A percentile compares a stretch with the other conserved stretches of the same genome.
Evolutionary conservation across 139 green algal genomes (phyloP).

Genomic region (Picochlorum costavermella): DNA sequence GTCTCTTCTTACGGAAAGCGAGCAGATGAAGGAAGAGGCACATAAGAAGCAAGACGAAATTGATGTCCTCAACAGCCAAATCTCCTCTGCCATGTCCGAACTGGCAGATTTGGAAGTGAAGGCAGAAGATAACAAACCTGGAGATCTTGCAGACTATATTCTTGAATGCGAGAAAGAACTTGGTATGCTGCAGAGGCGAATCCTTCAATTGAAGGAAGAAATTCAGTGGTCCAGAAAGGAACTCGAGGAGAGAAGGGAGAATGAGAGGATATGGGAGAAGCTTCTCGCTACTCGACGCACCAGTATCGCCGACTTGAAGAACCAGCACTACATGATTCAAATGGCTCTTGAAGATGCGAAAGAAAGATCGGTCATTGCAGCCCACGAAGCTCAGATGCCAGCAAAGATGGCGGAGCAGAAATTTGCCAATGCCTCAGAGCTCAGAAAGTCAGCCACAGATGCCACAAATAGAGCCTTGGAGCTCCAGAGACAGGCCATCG

Average conservation of each 20-base stretch:
- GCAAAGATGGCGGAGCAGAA: constrained; percentile 17
- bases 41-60: constrained; percentile 10
- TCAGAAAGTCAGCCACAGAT: constrained; percentile 10
- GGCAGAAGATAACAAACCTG: background rate
- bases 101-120: constrained; percentile 13
- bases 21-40: constrained; percentile 12
- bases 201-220: constrained; percentile 23
- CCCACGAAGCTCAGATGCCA: constrained; percentile 16
- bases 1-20: constrained; percentile 16
- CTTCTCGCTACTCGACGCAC: constrained; percentile 10
- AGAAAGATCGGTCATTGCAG: constrained; percentile 7
- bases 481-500: background rate
- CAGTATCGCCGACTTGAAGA: constrained; percentile 12
- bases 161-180: constrained; percentile 24
- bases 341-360: constrained; percentile 8
- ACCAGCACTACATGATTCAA: constrained; percentile 9
- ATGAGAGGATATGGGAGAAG: constrained; percentile 6
- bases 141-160: constrained; percentile 25
- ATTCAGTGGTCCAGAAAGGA: background rate
- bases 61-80: background rate
- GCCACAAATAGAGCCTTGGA: background rate
- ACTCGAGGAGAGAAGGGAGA: background rate
- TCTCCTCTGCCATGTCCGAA: constrained; percentile 5
- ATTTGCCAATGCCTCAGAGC: constrained; percentile 16
- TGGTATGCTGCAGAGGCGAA: constrained; percentile 11